phyloP scores from a whole-genome alignment of 176 grass and related monocot species.

The Microstegium vimineum region DNA sequence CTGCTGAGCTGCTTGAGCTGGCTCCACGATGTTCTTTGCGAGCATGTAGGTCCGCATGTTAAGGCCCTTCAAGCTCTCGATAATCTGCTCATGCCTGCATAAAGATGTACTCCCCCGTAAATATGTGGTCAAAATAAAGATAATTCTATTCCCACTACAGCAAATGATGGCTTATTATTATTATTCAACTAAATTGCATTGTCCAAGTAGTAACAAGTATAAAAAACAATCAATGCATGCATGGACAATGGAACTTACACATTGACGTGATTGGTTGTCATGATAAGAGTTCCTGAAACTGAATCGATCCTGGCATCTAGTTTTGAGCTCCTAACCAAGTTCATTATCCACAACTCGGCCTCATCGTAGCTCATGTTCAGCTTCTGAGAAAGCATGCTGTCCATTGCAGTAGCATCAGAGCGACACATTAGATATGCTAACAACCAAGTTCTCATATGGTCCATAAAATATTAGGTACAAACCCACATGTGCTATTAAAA shows the following conservation, averaged over 20 bases:
- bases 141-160: background rate
- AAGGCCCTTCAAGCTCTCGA: slow-evolving; percentile 84
- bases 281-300: slow-evolving; percentile 74
- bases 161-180: background rate
- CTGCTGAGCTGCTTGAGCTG: slow-evolving; percentile 70
- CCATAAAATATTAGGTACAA: background rate
- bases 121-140: background rate
- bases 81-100: slow-evolving; percentile 79
- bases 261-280: slow-evolving; percentile 64
- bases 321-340: slow-evolving; percentile 79
- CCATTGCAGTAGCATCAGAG: slow-evolving; percentile 17
- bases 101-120: background rate
- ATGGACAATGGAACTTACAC: slow-evolving; percentile 55
- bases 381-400: slow-evolving; percentile 76
- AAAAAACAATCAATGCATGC: background rate
- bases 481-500: background rate
- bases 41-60: slow-evolving; percentile 77
- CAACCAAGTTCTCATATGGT: background rate
- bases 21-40: slow-evolving; percentile 91
- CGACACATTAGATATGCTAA: background rate
- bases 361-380: slow-evolving; percentile 88
- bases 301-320: slow-evolving; percentile 93
- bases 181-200: background rate
- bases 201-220: background rate
- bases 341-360: slow-evolving; percentile 78